Percentiles rank a stretch among this genome's conserved stretches.
Conservation (phyloP, 768 basidiomycete species). For the Boletus coccyginus region DNA sequence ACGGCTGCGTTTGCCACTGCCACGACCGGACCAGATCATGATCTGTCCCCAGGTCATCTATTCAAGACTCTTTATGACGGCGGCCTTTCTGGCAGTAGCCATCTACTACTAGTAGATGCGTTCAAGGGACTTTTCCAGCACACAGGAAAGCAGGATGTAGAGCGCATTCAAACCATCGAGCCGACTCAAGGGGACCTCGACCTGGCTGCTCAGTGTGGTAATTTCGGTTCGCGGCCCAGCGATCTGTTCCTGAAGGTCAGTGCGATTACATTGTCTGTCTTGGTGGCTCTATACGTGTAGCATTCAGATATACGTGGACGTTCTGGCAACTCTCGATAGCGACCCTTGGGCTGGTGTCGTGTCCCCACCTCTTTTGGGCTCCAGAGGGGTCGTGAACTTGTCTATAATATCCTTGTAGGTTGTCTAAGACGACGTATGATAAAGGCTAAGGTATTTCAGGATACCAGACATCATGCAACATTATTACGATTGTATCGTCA, state of each 20-base stretch:
- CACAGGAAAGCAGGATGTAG: constrained; percentile 16
- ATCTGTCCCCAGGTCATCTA: constrained; percentile 33
- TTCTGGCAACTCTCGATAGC: constrained; percentile 54
- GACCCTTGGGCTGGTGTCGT: constrained; percentile 56
- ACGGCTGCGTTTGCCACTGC: constrained; percentile 40
- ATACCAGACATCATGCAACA: constrained; percentile 76
- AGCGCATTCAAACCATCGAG: constrained; percentile 20
- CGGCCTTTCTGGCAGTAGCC: constrained; percentile 11
- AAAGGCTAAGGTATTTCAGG: constrained; percentile 25
- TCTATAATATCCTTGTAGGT: constrained; percentile 55
- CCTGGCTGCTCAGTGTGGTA: constrained; percentile 45
- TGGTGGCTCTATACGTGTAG: neutral
- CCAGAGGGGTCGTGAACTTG: constrained; percentile 60
- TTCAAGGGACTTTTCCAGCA: constrained; percentile 21
- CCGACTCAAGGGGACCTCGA: constrained; percentile 44
- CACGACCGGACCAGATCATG: constrained; percentile 26
- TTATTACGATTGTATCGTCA: constrained; percentile 58
- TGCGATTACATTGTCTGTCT: neutral
- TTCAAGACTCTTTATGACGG: constrained; percentile 38
- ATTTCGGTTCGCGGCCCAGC: constrained; percentile 52
- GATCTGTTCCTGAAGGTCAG: constrained; percentile 61
- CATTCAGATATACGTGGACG: constrained; percentile 57
- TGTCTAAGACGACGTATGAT: neutral
- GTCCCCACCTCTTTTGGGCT: constrained; percentile 61
- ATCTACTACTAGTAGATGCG: constrained; percentile 7